These are phyloP conservation scores for Rhodamnia argentea DNA, from an alignment of 345 rosid genomes.

Conservation along the genomic window DNA sequence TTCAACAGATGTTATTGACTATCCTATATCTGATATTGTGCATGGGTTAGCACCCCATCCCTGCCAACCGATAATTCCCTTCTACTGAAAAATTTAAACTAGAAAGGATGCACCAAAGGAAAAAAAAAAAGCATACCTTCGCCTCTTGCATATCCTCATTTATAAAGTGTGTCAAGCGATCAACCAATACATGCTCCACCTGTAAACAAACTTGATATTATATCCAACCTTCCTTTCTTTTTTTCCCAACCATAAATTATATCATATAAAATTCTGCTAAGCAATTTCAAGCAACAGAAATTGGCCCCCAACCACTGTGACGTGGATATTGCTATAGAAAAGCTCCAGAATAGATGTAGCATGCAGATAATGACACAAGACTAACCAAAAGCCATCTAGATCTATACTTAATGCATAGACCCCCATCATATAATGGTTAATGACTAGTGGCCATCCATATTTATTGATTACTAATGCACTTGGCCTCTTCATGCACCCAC, in stretches of 20 bases:
- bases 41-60: neutral
- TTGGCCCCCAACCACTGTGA: neutral
- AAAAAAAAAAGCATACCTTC: slow-evolving; percentile 31
- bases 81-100: neutral
- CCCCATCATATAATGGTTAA: neutral
- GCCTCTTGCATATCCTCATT: slow-evolving; percentile 61
- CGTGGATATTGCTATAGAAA: neutral
- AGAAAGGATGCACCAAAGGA: neutral
- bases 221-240: neutral
- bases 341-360: neutral
- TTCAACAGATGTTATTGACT: neutral
- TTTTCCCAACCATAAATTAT: neutral
- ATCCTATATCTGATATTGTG: neutral
- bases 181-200: slow-evolving; percentile 75
- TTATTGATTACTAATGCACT: neutral
- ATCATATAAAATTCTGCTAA: neutral
- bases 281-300: neutral
- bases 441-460: neutral
- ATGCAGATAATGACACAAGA: neutral
- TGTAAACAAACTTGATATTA: slow-evolving; percentile 10
- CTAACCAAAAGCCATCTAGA: neutral
- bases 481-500: neutral
- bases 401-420: neutral
- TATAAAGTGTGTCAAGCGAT: slow-evolving; percentile 53
- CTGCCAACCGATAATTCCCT: neutral